Evolutionary conservation across 164 flowering plant species (phyloP).

Genomic region (Magnolia officinalis): DNA sequence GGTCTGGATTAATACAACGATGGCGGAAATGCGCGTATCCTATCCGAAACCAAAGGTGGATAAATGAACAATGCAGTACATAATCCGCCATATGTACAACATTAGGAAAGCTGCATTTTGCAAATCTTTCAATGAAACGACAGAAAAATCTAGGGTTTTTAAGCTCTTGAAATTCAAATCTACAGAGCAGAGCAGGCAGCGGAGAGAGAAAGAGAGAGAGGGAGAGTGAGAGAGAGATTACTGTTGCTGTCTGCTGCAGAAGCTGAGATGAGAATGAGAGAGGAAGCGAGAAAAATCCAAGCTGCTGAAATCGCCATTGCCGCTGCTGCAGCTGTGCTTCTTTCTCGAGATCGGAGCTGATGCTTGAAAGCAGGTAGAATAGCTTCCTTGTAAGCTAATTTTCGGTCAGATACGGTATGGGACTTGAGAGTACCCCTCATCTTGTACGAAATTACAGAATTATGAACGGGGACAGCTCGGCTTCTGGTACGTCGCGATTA

Average conservation of each 20-base stretch:
- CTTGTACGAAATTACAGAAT: neutral
- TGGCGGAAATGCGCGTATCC: neutral
- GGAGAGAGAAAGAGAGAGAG: neutral
- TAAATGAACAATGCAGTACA: neutral
- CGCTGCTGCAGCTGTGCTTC: neutral
- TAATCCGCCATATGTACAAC: neutral
- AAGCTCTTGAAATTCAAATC: neutral
- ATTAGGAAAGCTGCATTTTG: neutral
- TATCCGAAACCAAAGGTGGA: neutral
- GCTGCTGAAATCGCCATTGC: slow-evolving; percentile 25
- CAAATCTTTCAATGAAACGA: neutral
- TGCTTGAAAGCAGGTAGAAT: neutral
- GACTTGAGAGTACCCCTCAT: neutral
- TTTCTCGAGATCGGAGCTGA: neutral
- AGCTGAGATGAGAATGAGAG: slow-evolving; percentile 32
- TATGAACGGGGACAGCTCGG: neutral
- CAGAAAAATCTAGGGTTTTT: neutral
- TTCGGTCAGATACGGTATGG: neutral
- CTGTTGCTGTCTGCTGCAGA: slow-evolving; percentile 24
- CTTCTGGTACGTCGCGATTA: neutral
- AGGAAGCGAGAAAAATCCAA: slow-evolving; percentile 12
- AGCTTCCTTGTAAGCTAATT: neutral
- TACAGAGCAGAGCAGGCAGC: neutral
- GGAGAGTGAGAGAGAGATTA: neutral
- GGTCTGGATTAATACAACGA: neutral